phyloP scores from a whole-genome alignment of 257 asterid species.

The Paraleonurus japonicus region DNA sequence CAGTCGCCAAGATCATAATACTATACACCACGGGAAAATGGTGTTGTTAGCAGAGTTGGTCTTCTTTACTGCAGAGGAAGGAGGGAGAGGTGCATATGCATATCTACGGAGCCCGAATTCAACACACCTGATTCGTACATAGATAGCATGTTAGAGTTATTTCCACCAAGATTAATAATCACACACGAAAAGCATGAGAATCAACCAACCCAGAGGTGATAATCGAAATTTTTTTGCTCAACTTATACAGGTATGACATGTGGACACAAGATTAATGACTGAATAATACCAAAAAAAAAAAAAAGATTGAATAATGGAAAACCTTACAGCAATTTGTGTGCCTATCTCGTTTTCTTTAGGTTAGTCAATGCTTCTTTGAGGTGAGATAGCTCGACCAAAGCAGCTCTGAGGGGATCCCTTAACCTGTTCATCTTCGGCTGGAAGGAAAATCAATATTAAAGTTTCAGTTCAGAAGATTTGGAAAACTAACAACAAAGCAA shows the following conservation, averaged over 20 bases:
- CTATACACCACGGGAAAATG: slow-evolving; percentile 20
- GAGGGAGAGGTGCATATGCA: neutral
- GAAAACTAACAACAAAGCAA: neutral
- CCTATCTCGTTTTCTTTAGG: slow-evolving; percentile 33
- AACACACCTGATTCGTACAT: slow-evolving; percentile 22
- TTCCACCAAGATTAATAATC: neutral
- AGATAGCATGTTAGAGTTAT: neutral
- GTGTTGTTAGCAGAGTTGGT: slow-evolving; percentile 22
- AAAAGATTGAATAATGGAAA: neutral
- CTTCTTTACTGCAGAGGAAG: slow-evolving; percentile 18
- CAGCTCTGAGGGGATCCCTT: slow-evolving; percentile 55
- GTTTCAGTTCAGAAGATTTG: slow-evolving; percentile 15
- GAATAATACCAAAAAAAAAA: too few species aligned
- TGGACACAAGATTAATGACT: slow-evolving; percentile 6
- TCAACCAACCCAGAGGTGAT: neutral
- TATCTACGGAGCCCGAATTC: slow-evolving; percentile 18
- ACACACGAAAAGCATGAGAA: neutral
- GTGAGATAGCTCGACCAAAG: slow-evolving; percentile 56
- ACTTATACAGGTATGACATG: neutral
- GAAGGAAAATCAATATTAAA: neutral
- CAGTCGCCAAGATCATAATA: slow-evolving; percentile 16
- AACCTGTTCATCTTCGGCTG: slow-evolving; percentile 58
- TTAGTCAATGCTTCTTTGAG: slow-evolving; percentile 55
- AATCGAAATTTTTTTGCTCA: neutral
- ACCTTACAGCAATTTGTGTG: slow-evolving; percentile 28